Evolutionary conservation across 139 green algal species (phyloP), one percentile per base, ranked within the genome.

Genomic region (Tetradesmus lagerheimii): DNA sequence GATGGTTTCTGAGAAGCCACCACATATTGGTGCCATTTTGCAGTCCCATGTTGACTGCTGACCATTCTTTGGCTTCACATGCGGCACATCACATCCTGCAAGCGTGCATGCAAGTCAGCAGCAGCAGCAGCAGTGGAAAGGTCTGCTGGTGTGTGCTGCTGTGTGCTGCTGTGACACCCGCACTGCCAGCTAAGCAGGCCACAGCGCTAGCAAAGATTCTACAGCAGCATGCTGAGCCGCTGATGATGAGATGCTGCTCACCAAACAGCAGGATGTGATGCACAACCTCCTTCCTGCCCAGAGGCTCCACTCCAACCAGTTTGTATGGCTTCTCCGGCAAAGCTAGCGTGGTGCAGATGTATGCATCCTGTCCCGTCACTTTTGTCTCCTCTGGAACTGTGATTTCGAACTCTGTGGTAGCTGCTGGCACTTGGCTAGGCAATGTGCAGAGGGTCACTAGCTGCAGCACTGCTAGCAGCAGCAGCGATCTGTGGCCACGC

Each of bases 231-330:
- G 43, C 18, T 78, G 14, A 53, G 23, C 53, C 31, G 38, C 37
- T 77, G 39, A 45, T 86, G 77, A 11, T 1, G 45, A 64, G 43
- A n/a, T 4, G 38, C 25, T 45, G 35, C 94, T 90, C 78, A 97
- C 96, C 96, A 86, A 96, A 98, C n/a, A 99, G 93, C 67, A 99
- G 93, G 91, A 99, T 99, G 86, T 99, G 97, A 92, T 99, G 97
- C 5, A 97, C 96, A 11, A 96, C 87, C 41, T 94, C 89, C 91
- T 97, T 89, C 50, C 94, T 80, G 6, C 95, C 94, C 20, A 94
- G 84, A 4, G 96, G 92, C 50, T 95, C 90, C 0, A 98, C 88
- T 9, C 92, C 94, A 1, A 96, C 93, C 8, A 98, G 90, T 80
- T 97, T 97, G 38, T 95, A 86, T 18, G 95, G 85, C 2, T 91